Base-by-base conservation (phyloP, 1,139 yeast genomes). In the Suhomyces anneliseae region DNA sequence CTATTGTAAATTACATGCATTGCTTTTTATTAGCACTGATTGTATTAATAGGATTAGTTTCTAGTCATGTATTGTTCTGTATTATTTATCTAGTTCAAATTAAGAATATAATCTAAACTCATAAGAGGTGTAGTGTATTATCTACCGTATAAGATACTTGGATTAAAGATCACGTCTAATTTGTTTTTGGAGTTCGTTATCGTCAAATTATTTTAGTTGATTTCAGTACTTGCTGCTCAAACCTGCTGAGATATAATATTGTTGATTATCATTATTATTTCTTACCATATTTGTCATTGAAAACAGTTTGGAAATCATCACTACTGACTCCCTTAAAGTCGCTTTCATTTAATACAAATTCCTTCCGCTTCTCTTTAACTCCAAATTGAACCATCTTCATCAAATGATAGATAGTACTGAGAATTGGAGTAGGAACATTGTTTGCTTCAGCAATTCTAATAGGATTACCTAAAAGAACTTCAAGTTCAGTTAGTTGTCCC, bases 381-480 rank as follows among this genome's bases (percentile, higher is more conserved):
- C 79, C 68, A 68, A 79, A 78, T 62, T 87, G 93, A 35, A 79
- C 73, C 55, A 85, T 72, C 48, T 76, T 78, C 49, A 87, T 68
- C 47, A 87, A 68, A 43, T 75, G 67, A 62, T 85, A 85, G 34
- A 87, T 54, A n/a, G 81, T 69, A 6, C 71, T 65, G 47, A 88
- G 72, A 4, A 76, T 69, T 0, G 95, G 95, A 1, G 85, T 73
- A 0, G 66, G 60, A n/a, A 87, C 79, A 4, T 74, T 73, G 50
- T 81, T 76, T 46, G 70, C 70, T 40, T 70, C 62, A 2, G 90
- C 93, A 43, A 82, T 69, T 38, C 74, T 72, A 52, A 88, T 65
- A 0, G 93, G 90, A 59, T 83, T 86, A 2, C 93, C 92, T 45
- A 87, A 68, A 51, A 88, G 83, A 26, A 81, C 82, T 59, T 85